Conservation (phyloP, 257 asterid species). For the Cruciata laevipes region DNA sequence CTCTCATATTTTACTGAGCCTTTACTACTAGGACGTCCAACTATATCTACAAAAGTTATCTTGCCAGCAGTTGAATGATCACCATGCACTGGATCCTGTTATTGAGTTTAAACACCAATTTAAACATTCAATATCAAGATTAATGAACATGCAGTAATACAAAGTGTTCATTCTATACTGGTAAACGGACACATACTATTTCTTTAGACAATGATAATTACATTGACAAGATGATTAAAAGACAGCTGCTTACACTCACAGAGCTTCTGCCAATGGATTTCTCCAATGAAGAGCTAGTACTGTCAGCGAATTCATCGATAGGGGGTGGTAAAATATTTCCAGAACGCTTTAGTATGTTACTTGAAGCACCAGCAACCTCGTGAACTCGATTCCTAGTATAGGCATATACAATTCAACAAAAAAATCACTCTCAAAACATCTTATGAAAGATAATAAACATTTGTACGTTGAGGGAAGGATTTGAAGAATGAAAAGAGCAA, state of each 20-base stretch:
- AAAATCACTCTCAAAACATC: constrained; percentile 6
- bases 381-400: constrained; percentile 76
- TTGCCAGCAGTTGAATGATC: constrained; percentile 29
- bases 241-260: constrained; percentile 40
- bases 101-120: constrained; percentile 2
- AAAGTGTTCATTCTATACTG: background rate
- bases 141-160: background rate
- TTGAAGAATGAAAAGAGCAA: background rate
- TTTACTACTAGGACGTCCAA: constrained; percentile 56
- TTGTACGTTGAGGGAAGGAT: background rate
- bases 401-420: constrained; percentile 15
- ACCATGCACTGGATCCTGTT: constrained; percentile 20
- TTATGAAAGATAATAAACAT: background rate
- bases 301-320: constrained; percentile 34
- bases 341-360: constrained; percentile 42
- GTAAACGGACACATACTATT: background rate
- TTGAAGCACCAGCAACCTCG: constrained; percentile 73
- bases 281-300: constrained; percentile 34
- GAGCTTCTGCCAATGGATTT: constrained; percentile 36
- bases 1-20: constrained; percentile 47
- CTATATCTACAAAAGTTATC: constrained; percentile 69
- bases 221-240: background rate
- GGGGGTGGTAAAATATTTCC: constrained; percentile 84
- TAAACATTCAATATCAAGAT: background rate
- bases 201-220: constrained; percentile 2